Percentiles rank a stretch among this genome's conserved stretches.
Conservation (phyloP, 148 eudicot genomes). For the Salicornia ramosissima region DNA sequence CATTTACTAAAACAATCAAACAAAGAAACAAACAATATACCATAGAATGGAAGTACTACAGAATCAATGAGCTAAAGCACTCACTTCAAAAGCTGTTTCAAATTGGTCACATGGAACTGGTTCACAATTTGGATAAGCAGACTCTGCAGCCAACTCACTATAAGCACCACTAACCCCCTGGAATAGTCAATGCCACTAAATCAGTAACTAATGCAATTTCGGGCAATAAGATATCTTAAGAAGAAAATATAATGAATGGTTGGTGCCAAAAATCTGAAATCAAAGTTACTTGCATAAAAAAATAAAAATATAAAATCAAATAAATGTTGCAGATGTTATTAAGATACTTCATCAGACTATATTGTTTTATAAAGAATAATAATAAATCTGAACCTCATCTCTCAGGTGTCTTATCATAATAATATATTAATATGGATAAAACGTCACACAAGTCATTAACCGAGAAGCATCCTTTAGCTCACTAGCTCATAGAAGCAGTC, state of each 20-base stretch:
- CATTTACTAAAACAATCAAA: not conserved
- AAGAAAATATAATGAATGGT: not conserved
- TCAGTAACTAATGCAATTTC: not conserved
- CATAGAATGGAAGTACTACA: not conserved
- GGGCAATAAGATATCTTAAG: not conserved
- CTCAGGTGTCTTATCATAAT: too few relatives aligned
- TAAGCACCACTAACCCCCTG: conserved; percentile 81
- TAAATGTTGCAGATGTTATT: too few relatives aligned
- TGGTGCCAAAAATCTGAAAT: not conserved
- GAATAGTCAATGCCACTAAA: conserved; percentile 6
- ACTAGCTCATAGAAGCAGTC: too few relatives aligned
- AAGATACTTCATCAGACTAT: too few relatives aligned
- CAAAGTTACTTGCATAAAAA: too few relatives aligned
- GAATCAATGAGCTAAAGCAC: conserved; percentile 18
- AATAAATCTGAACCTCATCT: too few relatives aligned
- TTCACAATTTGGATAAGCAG: conserved; percentile 69
- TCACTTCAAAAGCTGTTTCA: conserved; percentile 72
- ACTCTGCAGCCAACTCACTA: conserved; percentile 73
- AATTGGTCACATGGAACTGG: conserved; percentile 80
- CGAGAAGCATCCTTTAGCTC: too few relatives aligned
- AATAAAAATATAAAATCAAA: too few relatives aligned
- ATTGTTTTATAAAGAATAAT: too few relatives aligned
- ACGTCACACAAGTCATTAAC: too few relatives aligned
- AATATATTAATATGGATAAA: too few relatives aligned
- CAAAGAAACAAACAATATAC: too few relatives aligned